A percentile compares a stretch with the other conserved stretches of the same genome.
Evolutionary conservation across 2,329 filamentous ascomycete genomes (phyloP).

Genomic region (Fusarium illudens): DNA sequence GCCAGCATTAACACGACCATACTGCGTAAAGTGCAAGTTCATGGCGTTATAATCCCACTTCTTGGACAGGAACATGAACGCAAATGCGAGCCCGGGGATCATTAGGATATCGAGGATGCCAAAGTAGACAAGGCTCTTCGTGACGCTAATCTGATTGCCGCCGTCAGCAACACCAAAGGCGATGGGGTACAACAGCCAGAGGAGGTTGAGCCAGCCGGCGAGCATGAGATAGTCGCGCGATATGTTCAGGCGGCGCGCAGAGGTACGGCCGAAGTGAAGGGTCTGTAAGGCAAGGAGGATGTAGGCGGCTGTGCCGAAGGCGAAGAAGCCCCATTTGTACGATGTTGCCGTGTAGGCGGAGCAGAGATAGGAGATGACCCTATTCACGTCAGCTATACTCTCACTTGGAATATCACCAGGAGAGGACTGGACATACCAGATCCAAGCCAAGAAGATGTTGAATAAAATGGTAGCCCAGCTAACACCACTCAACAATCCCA

Average conservation of each 20-base stretch:
- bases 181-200: slow-evolving; percentile 65
- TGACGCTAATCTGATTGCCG: slow-evolving; percentile 28
- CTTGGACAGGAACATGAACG: slow-evolving; percentile 55
- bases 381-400: slow-evolving; percentile 8
- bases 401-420: neutral
- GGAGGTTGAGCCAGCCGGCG: slow-evolving; percentile 57
- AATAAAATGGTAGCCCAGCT: slow-evolving; percentile 65
- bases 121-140: slow-evolving; percentile 48
- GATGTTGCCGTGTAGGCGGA: slow-evolving; percentile 56
- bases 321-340: slow-evolving; percentile 68
- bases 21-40: slow-evolving; percentile 64
- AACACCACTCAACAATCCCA: slow-evolving; percentile 61
- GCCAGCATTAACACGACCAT: slow-evolving; percentile 57
- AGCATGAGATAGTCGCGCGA: slow-evolving; percentile 56
- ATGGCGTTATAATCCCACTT: slow-evolving; percentile 61
- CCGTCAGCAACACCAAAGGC: slow-evolving; percentile 48
- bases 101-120: slow-evolving; percentile 61
- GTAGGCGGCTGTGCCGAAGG: slow-evolving; percentile 61
- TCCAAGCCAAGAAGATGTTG: slow-evolving; percentile 59
- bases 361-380: slow-evolving; percentile 58
- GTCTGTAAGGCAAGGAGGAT: slow-evolving; percentile 55
- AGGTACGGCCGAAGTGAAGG: slow-evolving; percentile 48
- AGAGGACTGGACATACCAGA: slow-evolving; percentile 48
- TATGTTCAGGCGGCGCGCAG: slow-evolving; percentile 54
- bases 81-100: slow-evolving; percentile 54